Evolutionary conservation across 768 basidiomycete genomes (phyloP).

Genomic region (Tricholoma sp.): DNA sequence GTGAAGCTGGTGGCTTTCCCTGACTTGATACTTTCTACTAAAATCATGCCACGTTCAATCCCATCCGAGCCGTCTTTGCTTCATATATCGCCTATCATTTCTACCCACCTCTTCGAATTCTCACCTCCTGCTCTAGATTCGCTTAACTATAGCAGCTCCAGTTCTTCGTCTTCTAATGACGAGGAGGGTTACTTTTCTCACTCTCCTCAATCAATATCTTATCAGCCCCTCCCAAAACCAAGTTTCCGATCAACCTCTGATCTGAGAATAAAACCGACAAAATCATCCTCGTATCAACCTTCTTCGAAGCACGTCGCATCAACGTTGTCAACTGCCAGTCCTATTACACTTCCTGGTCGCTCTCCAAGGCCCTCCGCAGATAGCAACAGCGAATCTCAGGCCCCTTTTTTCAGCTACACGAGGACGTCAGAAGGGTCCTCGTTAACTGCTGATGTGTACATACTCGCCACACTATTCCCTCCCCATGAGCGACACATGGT

Average conservation of each 20-base stretch:
- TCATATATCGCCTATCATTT: conserved; percentile 3
- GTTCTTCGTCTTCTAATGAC: conserved; percentile 29
- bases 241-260: conserved; percentile 42
- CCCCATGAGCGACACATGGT: conserved; percentile 69
- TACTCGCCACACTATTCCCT: conserved; percentile 68
- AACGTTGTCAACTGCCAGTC: conserved; percentile 27
- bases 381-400: conserved; percentile 14
- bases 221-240: conserved; percentile 28
- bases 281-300: conserved; percentile 25
- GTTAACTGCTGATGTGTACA: conserved; percentile 62
- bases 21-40: conserved; percentile 50
- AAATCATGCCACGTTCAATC: conserved; percentile 1
- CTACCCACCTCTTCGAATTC: conserved; percentile 6
- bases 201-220: conserved; percentile 40
- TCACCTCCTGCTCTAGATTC: not conserved
- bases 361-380: conserved; percentile 3
- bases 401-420: conserved; percentile 80
- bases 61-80: conserved; percentile 9
- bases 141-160: conserved; percentile 7
- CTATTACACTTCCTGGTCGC: conserved; percentile 7
- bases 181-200: conserved; percentile 62
- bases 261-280: conserved; percentile 25
- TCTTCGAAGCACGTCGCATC: conserved; percentile 33
- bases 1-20: conserved; percentile 75
- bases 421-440: conserved; percentile 73